Conservation (phyloP, 2,329 filamentous ascomycete genomes). For the Fusarium sp. region DNA sequence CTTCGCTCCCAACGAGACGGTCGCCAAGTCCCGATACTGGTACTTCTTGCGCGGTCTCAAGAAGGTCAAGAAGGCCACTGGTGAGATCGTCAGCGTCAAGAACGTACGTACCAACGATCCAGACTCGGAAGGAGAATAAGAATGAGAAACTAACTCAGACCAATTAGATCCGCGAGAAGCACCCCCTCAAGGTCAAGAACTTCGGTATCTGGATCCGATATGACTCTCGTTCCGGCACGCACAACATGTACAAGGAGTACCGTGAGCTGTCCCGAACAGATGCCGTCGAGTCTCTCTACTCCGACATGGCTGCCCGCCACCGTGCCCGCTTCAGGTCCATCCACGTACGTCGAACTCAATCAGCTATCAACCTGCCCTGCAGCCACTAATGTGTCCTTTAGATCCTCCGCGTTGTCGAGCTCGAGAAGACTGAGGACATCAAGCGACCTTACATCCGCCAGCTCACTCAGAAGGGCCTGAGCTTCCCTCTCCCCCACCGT, state of each 20-base stretch:
- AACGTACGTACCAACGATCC: constrained; percentile 72
- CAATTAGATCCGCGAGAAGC: constrained; percentile 95
- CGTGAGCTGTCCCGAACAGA: constrained; percentile 97
- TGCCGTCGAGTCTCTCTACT: constrained; percentile 96
- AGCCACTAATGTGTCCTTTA: constrained; percentile 55
- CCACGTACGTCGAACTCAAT: constrained; percentile 77
- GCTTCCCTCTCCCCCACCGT: constrained; percentile 99
- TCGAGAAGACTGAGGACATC: constrained; percentile 94
- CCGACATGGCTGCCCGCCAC: constrained; percentile 99
- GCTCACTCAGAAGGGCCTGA: constrained; percentile 93
- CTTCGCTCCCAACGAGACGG: constrained; percentile 97
- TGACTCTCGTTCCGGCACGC: constrained; percentile 98
- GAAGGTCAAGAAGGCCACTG: constrained; percentile 99
- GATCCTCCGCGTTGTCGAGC: constrained; percentile 98
- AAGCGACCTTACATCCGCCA: constrained; percentile 99
- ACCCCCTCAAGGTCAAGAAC: constrained; percentile 99
- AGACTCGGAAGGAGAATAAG: neutral
- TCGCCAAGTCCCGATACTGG: constrained; percentile 99
- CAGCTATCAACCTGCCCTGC: neutral
- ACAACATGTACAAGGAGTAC: constrained; percentile 99
- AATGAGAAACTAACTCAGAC: constrained; percentile 6
- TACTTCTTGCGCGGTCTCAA: constrained; percentile 99
- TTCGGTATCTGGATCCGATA: constrained; percentile 99
- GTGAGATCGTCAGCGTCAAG: constrained; percentile 98
- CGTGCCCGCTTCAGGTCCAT: constrained; percentile 96